Base-by-base conservation (phyloP, 345 rosid species). In the Salix dunnii region DNA sequence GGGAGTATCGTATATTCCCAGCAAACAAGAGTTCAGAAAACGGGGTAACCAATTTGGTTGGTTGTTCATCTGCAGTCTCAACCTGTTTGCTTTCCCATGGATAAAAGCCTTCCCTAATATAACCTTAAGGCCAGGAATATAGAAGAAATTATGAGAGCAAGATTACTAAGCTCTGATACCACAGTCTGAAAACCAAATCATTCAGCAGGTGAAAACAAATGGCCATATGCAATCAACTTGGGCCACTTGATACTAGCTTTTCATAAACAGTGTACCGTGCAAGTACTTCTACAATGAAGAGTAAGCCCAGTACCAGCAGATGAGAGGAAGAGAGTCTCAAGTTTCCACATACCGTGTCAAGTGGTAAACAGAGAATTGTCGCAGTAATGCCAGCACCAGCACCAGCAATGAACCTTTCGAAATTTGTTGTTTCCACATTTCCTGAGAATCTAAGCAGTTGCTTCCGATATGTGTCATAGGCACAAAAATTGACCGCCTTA, bases 361-460 rank as follows among this genome's bases (percentile, higher is more conserved):
- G 91, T 6, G 93, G 96, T 38, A 91, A 80, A 73, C 96, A 91
- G 80, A 91, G 89, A 40, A 87, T 64, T 18, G 91, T 85, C 46
- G 96, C 96, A 17, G 96, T 87, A 36, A 90, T 86, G 77, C 96
- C 93, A 4, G 96, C 96, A 17, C 90, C 96, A 68, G 93, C 95
- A 78, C 95, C 95, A 46, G 93, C 91, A 53, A 91, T 66, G 71
- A 91, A 88, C 84, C 91, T 84, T 82, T 91, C 93, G 80, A 88
- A 87, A 80, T 91, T 88, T 8, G 90, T 88, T 7, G 90, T 86
- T 70, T 87, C 95, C 76, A 87, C 84, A 42, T 89, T 89, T 68
- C 93, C 87, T 1, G 92, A 84, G 8, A 88, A 58, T 48, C 77
- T 84, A 42, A 86, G 88, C 86, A 91, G 82, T 70, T 90, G 91